Percentiles rank a stretch among this genome's conserved stretches.
These are phyloP conservation scores for Aspergillus sp. DNA, from an alignment of 2,329 filamentous ascomycete genomes.

Conservation along the genomic window DNA sequence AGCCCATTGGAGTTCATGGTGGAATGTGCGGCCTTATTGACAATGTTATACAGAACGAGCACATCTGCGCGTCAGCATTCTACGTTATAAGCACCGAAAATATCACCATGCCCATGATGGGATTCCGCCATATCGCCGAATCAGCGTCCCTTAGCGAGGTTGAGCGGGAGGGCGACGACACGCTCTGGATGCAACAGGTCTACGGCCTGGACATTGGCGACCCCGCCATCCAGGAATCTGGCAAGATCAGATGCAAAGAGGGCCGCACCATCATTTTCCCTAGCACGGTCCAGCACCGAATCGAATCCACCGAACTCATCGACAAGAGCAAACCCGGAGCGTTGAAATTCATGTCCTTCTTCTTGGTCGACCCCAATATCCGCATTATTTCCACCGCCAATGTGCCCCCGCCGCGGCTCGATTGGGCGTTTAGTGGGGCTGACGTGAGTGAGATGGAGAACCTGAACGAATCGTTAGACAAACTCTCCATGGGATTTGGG, in stretches of 20 bases:
- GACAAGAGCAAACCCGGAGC: conserved; percentile 47
- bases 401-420: conserved; percentile 44
- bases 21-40: not conserved
- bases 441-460: conserved; percentile 19
- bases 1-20: not conserved
- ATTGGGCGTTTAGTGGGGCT: conserved; percentile 31
- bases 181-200: conserved; percentile 23
- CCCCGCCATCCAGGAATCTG: conserved; percentile 17
- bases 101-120: conserved; percentile 45
- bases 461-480: conserved; percentile 8
- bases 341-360: conserved; percentile 48
- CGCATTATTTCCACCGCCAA: conserved; percentile 48
- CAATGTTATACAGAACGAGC: conserved; percentile 46
- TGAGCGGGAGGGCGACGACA: conserved; percentile 21
- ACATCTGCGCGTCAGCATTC: conserved; percentile 55
- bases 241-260: conserved; percentile 9
- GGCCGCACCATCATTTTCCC: conserved; percentile 21
- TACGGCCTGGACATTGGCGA: conserved; percentile 20
- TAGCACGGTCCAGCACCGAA: conserved; percentile 44
- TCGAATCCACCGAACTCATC: conserved; percentile 37
- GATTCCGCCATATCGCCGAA: conserved; percentile 42
- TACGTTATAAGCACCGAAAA: conserved; percentile 57
- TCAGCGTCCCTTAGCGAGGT: conserved; percentile 23
- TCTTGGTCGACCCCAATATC: conserved; percentile 50
- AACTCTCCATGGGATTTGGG: conserved; percentile 15